A percentile compares a stretch with the other conserved stretches of the same genome.
These are phyloP conservation scores for Aspergillus jensenii DNA, from an alignment of 2,329 filamentous ascomycete genomes.

Conservation along the genomic window DNA sequence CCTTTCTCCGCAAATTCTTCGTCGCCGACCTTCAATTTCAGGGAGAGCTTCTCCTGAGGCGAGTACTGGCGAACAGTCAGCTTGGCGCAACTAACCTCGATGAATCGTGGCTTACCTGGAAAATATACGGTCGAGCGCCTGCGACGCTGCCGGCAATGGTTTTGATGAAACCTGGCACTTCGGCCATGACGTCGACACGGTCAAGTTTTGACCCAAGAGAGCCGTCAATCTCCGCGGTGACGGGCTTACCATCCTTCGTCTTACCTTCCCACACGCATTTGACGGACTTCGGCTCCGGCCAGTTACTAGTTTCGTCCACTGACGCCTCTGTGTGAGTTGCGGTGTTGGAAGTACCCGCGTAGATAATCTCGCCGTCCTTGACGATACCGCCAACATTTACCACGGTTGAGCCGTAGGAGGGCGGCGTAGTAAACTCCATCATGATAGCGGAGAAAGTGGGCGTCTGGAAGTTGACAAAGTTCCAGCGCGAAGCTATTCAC, in stretches of 20 bases:
- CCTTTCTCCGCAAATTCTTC: slow-evolving; percentile 77
- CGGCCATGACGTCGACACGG: slow-evolving; percentile 91
- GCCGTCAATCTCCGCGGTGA: slow-evolving; percentile 69
- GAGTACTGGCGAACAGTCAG: slow-evolving; percentile 60
- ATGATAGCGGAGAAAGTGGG: slow-evolving; percentile 82
- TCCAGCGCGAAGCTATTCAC: slow-evolving; percentile 73
- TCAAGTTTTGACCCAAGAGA: slow-evolving; percentile 70
- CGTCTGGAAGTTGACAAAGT: slow-evolving; percentile 88
- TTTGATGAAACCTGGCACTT: slow-evolving; percentile 95
- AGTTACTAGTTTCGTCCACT: slow-evolving; percentile 75
- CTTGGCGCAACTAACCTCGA: slow-evolving; percentile 10
- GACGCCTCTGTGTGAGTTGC: slow-evolving; percentile 69
- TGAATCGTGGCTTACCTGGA: slow-evolving; percentile 66
- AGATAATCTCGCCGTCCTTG: slow-evolving; percentile 77
- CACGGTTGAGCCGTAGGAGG: slow-evolving; percentile 82
- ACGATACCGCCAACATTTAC: slow-evolving; percentile 82
- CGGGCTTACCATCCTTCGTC: slow-evolving; percentile 70
- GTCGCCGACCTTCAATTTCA: slow-evolving; percentile 85
- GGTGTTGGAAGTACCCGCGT: slow-evolving; percentile 65
- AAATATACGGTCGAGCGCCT: slow-evolving; percentile 96
- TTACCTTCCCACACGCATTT: slow-evolving; percentile 78
- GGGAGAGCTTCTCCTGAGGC: slow-evolving; percentile 62
- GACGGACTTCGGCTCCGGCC: slow-evolving; percentile 79
- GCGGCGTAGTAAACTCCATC: slow-evolving; percentile 95
- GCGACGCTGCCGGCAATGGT: slow-evolving; percentile 83